A percentile compares a stretch with the other conserved stretches of the same genome.
Evolutionary conservation across 1,139 yeast genomes (phyloP).

Genomic region (Yamadazyma taylorii): DNA sequence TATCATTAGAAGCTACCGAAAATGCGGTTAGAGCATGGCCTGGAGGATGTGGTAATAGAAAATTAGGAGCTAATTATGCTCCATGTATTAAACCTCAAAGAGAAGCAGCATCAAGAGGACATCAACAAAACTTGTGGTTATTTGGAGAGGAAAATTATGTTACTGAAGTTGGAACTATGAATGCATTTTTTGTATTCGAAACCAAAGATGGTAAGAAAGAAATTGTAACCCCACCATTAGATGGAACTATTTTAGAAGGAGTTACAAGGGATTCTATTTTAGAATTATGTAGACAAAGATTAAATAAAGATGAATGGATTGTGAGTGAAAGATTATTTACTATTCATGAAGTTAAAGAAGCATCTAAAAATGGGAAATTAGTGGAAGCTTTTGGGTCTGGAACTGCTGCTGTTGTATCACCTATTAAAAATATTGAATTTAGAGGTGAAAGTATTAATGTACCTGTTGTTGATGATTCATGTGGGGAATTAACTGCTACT

Average conservation of each 20-base stretch:
- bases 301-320: conserved; percentile 73
- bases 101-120: conserved; percentile 85
- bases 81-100: conserved; percentile 89
- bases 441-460: conserved; percentile 68
- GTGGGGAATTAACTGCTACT: conserved; percentile 78
- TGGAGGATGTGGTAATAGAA: conserved; percentile 94
- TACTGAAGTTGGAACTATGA: conserved; percentile 98
- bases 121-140: conserved; percentile 94
- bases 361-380: conserved; percentile 75
- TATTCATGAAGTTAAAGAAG: conserved; percentile 76
- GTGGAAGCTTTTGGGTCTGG: conserved; percentile 97
- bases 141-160: conserved; percentile 87
- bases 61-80: conserved; percentile 96
- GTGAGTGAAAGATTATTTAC: conserved; percentile 80
- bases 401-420: conserved; percentile 96
- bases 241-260: conserved; percentile 96
- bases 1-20: conserved; percentile 88
- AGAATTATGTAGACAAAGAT: conserved; percentile 69
- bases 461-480: conserved; percentile 76
- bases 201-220: conserved; percentile 80
- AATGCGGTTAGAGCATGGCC: conserved; percentile 99
- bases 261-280: conserved; percentile 91
- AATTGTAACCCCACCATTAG: conserved; percentile 93
- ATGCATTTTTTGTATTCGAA: conserved; percentile 82
- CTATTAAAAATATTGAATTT: conserved; percentile 85